Evolutionary conservation across 2,329 filamentous ascomycete species (phyloP), one percentile per base, ranked within the genome.

Genomic region (Xylaria sp.): DNA sequence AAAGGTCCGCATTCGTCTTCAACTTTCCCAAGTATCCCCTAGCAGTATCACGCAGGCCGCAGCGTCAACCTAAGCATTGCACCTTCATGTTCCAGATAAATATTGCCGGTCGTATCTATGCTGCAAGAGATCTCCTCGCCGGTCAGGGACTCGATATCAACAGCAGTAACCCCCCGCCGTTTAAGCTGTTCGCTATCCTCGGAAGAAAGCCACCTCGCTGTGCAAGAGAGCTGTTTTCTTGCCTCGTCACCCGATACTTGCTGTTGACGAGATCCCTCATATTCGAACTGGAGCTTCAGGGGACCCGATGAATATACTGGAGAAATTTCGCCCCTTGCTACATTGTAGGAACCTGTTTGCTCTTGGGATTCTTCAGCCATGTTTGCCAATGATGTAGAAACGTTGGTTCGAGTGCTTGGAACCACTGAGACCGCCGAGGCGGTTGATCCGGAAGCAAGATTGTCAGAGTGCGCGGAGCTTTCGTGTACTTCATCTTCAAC

Each of bases 271-370:
- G 7, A 23, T 15, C 50, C 12, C 13, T 41, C 58, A 18, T 68
- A 65, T 56, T 68, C 66, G 34, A 68, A 65, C 41, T 61, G 55
- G 6, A 68, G 56, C 44, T 61, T 54, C 2, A 65, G 20, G 23
- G 56, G 25, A 3, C 56, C 66, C 1, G n/a, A 46, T 10, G 15
- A 23, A 57, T 61, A 52, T 20, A 68, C 8, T 8, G 39, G 44
- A 44, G 66, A 65, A 3, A 50, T n/a, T 39, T 65, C 51, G 18
- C 66, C 62, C 15, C n/a, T 41, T 9, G 23, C 3, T 3, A 65
- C 15, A 2, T 3, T 37, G 8, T 65, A 65, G 18, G 50, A 20
- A 1, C 2, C 5, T 3, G 50, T 31, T 10, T 65, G n/a, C 39
- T 61, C 23, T 20, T 51, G 51, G 15, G 25, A 8, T 7, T 54